These are phyloP conservation scores for Cornus suecica DNA, from an alignment of 148 eudicot genomes.

Conservation along the genomic window DNA sequence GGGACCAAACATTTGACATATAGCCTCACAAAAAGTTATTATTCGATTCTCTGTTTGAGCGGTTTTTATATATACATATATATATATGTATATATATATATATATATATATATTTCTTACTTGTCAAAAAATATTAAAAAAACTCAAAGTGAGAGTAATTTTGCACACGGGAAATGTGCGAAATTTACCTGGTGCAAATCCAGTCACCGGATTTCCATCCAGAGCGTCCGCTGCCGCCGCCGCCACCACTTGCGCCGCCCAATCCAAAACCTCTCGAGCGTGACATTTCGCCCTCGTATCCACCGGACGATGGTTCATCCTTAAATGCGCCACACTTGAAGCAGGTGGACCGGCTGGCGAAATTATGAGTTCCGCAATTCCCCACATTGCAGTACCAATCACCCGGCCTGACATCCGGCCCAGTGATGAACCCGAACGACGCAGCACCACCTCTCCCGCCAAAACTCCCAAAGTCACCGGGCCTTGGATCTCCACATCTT, in stretches of 20 bases:
- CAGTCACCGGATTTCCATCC: slow-evolving; percentile 99
- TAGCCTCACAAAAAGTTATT: no score
- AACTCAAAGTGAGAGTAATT: background rate
- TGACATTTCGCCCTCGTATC: slow-evolving; percentile 47
- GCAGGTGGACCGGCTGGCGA: slow-evolving; percentile 94
- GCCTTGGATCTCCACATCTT: slow-evolving; percentile 78
- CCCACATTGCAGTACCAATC: slow-evolving; percentile 95
- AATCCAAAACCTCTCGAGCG: slow-evolving; percentile 44
- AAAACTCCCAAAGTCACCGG: slow-evolving; percentile 36
- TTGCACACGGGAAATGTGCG: background rate
- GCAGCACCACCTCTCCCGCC: slow-evolving; percentile 34
- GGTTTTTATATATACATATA: no score
- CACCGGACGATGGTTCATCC: slow-evolving; percentile 46
- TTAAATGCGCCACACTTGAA: slow-evolving; percentile 91
- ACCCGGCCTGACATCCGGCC: slow-evolving; percentile 98
- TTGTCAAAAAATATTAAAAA: no score
- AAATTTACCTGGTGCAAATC: slow-evolving; percentile 75
- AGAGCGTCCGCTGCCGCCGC: slow-evolving; percentile 53
- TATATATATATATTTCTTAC: no score
- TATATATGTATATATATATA: no score
- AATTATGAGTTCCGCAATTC: slow-evolving; percentile 94
- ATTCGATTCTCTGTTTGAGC: no score
- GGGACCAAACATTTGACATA: no score
- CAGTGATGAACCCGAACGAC: slow-evolving; percentile 50
- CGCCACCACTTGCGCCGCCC: slow-evolving; percentile 27